phyloP scores from a whole-genome alignment of 2,329 filamentous ascomycete species.

The Colletotrichum somersetense region DNA sequence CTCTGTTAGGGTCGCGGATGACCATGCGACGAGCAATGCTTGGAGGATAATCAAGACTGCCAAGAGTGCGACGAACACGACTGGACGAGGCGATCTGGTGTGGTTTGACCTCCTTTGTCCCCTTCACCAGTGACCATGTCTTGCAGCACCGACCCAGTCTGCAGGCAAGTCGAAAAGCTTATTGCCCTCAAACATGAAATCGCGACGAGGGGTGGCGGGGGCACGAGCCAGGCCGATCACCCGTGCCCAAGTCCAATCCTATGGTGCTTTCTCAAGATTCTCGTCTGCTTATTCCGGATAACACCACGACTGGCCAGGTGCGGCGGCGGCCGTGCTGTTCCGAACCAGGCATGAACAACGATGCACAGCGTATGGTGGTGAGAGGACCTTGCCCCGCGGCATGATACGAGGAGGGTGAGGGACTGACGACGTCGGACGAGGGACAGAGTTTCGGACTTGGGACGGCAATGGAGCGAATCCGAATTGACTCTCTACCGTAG shows the following conservation, averaged over 20 bases:
- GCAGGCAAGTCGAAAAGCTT: constrained; percentile 27
- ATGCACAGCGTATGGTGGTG: constrained; percentile 4
- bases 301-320: constrained; percentile 5
- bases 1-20: constrained; percentile 11
- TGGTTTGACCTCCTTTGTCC: constrained; percentile 28
- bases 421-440: constrained; percentile 33
- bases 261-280: constrained; percentile 15
- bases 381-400: constrained; percentile 4
- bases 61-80: background rate
- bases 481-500: constrained; percentile 23
- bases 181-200: constrained; percentile 27
- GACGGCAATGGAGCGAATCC: constrained; percentile 39
- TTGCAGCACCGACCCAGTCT: constrained; percentile 20
- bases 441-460: constrained; percentile 39
- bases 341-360: constrained; percentile 36
- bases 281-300: constrained; percentile 29
- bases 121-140: constrained; percentile 11
- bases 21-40: constrained; percentile 23
- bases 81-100: constrained; percentile 30
- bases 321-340: constrained; percentile 12
- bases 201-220: constrained; percentile 5
- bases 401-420: constrained; percentile 18
- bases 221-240: constrained; percentile 35
- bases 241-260: constrained; percentile 13
- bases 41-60: background rate